phyloP scores from a whole-genome alignment of 805 yeast species.

The Suhomyces faveliae region DNA sequence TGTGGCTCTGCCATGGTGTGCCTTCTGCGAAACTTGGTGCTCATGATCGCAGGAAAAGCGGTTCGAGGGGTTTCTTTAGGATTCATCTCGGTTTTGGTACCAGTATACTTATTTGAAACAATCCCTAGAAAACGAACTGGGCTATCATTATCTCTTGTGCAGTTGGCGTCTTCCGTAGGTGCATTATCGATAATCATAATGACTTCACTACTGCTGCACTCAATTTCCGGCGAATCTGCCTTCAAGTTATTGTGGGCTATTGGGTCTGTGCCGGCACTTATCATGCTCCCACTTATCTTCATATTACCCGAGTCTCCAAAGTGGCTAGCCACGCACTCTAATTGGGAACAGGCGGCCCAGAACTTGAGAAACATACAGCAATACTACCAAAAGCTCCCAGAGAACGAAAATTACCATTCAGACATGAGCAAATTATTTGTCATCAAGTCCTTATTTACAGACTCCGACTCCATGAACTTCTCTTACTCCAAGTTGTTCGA shows the following conservation, averaged over 20 bases:
- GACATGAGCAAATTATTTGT: slow-evolving; percentile 18
- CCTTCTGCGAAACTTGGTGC: slow-evolving; percentile 23
- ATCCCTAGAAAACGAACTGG: slow-evolving; percentile 23
- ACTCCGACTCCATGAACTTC: slow-evolving; percentile 18
- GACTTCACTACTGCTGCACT: slow-evolving; percentile 14
- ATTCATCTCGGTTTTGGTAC: slow-evolving; percentile 26
- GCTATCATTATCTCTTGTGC: slow-evolving; percentile 22
- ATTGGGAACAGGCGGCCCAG: slow-evolving; percentile 10
- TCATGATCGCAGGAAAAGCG: slow-evolving; percentile 28
- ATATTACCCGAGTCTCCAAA: slow-evolving; percentile 33
- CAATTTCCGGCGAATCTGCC: slow-evolving; percentile 9
- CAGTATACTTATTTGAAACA: slow-evolving; percentile 33
- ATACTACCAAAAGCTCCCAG: not conserved
- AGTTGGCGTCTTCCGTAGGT: slow-evolving; percentile 20
- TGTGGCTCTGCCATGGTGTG: slow-evolving; percentile 25
- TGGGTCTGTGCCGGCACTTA: slow-evolving; percentile 19
- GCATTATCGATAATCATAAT: slow-evolving; percentile 16
- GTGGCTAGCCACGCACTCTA: slow-evolving; percentile 18
- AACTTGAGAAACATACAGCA: slow-evolving; percentile 4
- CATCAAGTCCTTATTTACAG: slow-evolving; percentile 23
- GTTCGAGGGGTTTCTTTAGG: slow-evolving; percentile 35
- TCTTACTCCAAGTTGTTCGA: slow-evolving; percentile 33
- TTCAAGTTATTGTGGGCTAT: slow-evolving; percentile 21
- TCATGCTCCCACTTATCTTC: slow-evolving; percentile 17
- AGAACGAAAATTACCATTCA: not conserved